Base-by-base conservation (phyloP, 2,329 filamentous ascomycete genomes). In the Phyllosticta citrichinensis region DNA sequence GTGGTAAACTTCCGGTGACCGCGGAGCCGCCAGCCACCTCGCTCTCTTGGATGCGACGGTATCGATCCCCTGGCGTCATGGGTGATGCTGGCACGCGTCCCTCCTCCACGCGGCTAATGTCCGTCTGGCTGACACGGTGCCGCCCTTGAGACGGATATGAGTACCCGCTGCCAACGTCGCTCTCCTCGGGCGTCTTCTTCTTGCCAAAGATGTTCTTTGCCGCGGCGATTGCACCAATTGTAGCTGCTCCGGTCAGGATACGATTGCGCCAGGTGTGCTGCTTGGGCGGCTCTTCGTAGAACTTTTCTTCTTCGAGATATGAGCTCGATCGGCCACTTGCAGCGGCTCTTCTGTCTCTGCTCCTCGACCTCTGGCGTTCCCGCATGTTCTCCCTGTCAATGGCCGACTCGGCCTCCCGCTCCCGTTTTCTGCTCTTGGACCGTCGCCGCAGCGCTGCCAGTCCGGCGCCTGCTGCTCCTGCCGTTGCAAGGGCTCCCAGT, bases 141-240 rank as follows among this genome's bases (percentile, higher is more conserved):
- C 75, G 74, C 20, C 74, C 78, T 19, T 75, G 78, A 35, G 80
- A 73, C 14, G 81, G 80, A 51, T 77, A 79, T 54, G 57, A 52
- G 66, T 84, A 84, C 54, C 78, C 79, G 14, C 75, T 77, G 11
- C 79, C 77, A 57, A 81, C 79, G 33, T 79, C 78, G 60, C 80
- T 78, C 47, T 80, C 77, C 63, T 84, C 80, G 27, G 65, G 68
- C 61, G 68, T 72, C 25, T 79, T 77, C 53, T 82, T 81, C 19
- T 76, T 73, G 59, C 80, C 79, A 53, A 86, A 90, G 12, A 83
- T 85, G 64, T 82, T 88, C 72, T 69, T 74, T 30, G 73, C 54
- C 3, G 69, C 71, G 35, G 75, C 76, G n/a, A 79, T 68, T 10
- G 76, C 72, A 24, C 73, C 74, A 27, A 67, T 67, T 10, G 68